A percentile compares a stretch with the other conserved stretches of the same genome.
Conservation (phyloP, 2,329 filamentous ascomycete genomes). For the Knufia petricola region DNA sequence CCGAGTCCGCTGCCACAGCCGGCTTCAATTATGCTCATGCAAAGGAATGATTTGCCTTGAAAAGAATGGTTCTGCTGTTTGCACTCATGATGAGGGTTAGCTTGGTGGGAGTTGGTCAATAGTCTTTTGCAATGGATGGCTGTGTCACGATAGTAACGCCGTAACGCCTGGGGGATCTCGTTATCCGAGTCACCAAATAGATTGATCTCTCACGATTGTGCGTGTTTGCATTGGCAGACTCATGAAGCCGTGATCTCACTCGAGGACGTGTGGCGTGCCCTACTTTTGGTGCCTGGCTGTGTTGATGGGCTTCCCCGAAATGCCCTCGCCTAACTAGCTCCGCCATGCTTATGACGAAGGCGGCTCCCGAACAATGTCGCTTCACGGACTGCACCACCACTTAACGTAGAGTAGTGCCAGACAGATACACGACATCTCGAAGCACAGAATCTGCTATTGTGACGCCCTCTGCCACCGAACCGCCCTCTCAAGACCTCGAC, state of each 20-base stretch:
- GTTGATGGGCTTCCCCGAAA: neutral
- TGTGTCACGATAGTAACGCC: neutral
- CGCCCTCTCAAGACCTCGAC: neutral
- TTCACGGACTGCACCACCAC: neutral
- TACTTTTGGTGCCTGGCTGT: neutral
- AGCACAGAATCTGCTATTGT: neutral
- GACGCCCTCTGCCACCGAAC: neutral
- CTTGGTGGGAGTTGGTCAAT: conserved; percentile 12
- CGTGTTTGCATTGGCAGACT: neutral
- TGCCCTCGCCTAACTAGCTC: neutral
- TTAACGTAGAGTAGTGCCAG: neutral
- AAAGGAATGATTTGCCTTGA: conserved; percentile 5
- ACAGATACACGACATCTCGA: neutral
- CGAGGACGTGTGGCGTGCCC: no score
- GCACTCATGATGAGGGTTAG: conserved; percentile 9
- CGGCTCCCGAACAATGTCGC: neutral
- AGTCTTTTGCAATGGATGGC: conserved; percentile 11
- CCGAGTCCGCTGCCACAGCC: conserved; percentile 9
- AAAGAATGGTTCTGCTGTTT: conserved; percentile 4
- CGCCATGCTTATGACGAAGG: neutral
- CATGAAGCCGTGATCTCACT: neutral
- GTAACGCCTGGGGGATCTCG: neutral
- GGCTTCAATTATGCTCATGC: conserved; percentile 9
- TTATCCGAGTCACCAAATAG: conserved; percentile 6
- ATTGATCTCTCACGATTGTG: neutral